These are phyloP conservation scores for Dictyostelium citrinum DNA, from an alignment of 78 protist species.

Conservation along the genomic window DNA sequence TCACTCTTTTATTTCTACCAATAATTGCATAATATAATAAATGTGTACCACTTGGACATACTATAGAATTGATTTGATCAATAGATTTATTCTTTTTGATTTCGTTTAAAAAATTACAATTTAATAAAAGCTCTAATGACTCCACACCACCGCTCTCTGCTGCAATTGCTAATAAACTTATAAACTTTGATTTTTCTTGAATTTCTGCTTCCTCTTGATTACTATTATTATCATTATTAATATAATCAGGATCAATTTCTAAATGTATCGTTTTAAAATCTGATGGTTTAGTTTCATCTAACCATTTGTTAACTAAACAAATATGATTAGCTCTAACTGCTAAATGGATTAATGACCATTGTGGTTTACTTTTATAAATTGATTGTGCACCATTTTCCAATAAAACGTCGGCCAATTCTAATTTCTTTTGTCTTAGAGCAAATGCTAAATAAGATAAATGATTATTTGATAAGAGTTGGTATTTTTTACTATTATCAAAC, in stretches of 20 bases:
- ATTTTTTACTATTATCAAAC: not conserved
- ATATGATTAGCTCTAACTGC: slow-evolving; percentile 1
- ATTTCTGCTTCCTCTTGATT: not conserved
- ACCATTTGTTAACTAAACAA: not conserved
- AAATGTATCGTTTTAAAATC: not conserved
- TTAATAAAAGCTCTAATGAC: not conserved
- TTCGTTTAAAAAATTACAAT: not conserved
- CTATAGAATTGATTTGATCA: not conserved
- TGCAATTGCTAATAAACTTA: not conserved
- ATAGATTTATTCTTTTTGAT: not conserved
- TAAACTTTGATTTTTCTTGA: not conserved
- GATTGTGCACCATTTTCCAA: not conserved
- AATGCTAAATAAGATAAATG: not conserved
- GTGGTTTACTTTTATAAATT: not conserved
- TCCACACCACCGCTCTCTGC: slow-evolving; percentile 32
- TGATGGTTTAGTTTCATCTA: not conserved
- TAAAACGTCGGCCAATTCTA: not conserved
- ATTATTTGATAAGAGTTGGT: not conserved
- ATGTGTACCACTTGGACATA: slow-evolving; percentile 10
- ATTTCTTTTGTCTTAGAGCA: slow-evolving; percentile 8
- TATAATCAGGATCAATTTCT: not conserved
- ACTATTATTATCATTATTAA: not conserved
- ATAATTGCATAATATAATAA: slow-evolving; percentile 25
- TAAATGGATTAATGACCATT: not conserved
- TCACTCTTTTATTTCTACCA: not conserved